A percentile compares a stretch with the other conserved stretches of the same genome.
These are phyloP conservation scores for Coprinopsis strossmayeri DNA, from an alignment of 768 basidiomycete species.

Conservation along the genomic window DNA sequence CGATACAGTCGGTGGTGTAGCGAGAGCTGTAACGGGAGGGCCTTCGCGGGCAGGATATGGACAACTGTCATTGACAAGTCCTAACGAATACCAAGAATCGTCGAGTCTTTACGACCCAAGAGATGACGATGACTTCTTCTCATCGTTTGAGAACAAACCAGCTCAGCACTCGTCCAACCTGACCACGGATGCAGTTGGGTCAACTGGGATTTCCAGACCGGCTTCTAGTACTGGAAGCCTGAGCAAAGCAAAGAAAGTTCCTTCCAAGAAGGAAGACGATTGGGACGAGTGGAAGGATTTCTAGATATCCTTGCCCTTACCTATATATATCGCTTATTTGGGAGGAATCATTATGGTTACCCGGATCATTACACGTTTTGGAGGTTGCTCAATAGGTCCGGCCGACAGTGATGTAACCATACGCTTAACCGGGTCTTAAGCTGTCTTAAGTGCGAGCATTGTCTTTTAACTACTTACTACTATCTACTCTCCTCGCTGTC, in stretches of 20 bases:
- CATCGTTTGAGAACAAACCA: slow-evolving; percentile 23
- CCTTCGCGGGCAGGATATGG: slow-evolving; percentile 50
- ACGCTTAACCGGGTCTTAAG: background rate
- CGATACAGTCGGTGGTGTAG: slow-evolving; percentile 64
- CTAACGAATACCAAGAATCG: slow-evolving; percentile 43
- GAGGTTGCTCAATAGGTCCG: background rate
- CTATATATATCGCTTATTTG: too few relatives aligned
- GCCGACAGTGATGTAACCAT: slow-evolving; percentile 4
- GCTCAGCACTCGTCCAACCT: slow-evolving; percentile 1
- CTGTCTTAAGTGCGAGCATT: background rate
- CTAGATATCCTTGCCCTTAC: slow-evolving; percentile 30
- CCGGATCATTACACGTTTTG: too few relatives aligned
- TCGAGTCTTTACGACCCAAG: slow-evolving; percentile 51
- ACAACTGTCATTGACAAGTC: slow-evolving; percentile 32
- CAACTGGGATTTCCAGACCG: slow-evolving; percentile 3
- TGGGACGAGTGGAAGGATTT: slow-evolving; percentile 86
- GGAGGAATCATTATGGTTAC: too few relatives aligned
- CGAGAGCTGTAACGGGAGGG: slow-evolving; percentile 54
- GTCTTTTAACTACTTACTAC: background rate
- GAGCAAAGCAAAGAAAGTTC: slow-evolving; percentile 17
- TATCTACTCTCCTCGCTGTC: background rate
- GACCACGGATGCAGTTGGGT: slow-evolving; percentile 6
- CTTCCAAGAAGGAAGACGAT: slow-evolving; percentile 43
- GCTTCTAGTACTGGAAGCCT: background rate
- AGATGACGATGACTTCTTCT: slow-evolving; percentile 63